Conservation (phyloP, 345 rosid genomes). For the thale cress (Arabidopsis thaliana) region TAIR10.1 NC_003076.8:6668501-6669000, state of each 20-base stretch:
- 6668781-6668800: background rate
- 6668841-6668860: background rate
- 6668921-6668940: background rate
- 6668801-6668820: background rate
- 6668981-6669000: background rate
- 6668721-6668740: background rate
- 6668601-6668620: background rate
- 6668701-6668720: background rate
- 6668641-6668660: background rate
- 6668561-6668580: background rate
- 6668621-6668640: background rate
- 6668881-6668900: background rate
- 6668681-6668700: background rate
- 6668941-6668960: background rate
- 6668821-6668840: background rate
- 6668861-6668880: background rate
- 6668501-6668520: constrained; percentile 69
- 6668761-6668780: background rate
- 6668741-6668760: background rate
- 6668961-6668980: background rate
- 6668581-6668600: background rate
- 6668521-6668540: constrained; percentile 63
- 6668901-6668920: background rate
- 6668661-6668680: background rate
- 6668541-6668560: constrained; percentile 65